Base-by-base conservation (phyloP, 192 early-diverging fungal genomes). In the Paraglomus occultum region DNA sequence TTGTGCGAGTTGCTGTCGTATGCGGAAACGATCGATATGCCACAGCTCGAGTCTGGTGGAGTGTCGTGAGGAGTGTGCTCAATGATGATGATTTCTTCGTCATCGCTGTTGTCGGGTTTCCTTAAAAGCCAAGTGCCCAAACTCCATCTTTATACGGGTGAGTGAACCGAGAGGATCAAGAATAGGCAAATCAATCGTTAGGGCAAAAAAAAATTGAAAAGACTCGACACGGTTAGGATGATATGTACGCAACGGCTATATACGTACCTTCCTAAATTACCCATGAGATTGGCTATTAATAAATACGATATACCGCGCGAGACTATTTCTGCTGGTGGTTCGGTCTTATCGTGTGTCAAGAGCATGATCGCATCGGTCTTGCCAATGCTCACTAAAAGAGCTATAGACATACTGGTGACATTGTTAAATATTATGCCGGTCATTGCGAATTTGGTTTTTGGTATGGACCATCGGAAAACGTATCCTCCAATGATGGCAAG, bases 341-440 rank as follows among this genome's bases (percentile, higher is more conserved):
- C 72, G 43, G 47, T 8, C 11, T 52, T 50, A 23, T 58, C 64
- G 44, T 38, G 45, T 6, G 44, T 6, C 11, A 73, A 59, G 22
- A 73, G 8, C 0, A 11, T 50, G 22, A 73, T 67, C 1, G 72
- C 65, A n/a, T n/a, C 17, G 1, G 72, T 67, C 9, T 40, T 51
- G 8, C 12, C 57, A n/a, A 73, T n/a, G 17, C 64, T 55, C 61
- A 67, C 14, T 12, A 73, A 51, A 44, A 73, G 60, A 12, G 60
- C 72, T 5, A 73, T 38, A 23, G 65, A 47, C 51, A 67, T 47
- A 10, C 54, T 60, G 7, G 72, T 73, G 9, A 67, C 58, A 15
- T 73, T 73, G 38, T 73, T 66, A 43, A 73, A 73, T 10, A 73
- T 73, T 39, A 67, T 58, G 3, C 72, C 64, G 18, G 72, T 67